Percentiles rank a stretch among this genome's conserved stretches.
These are phyloP conservation scores for Allium fistulosum DNA, from an alignment of 106 monocot species.

Conservation along the genomic window DNA sequence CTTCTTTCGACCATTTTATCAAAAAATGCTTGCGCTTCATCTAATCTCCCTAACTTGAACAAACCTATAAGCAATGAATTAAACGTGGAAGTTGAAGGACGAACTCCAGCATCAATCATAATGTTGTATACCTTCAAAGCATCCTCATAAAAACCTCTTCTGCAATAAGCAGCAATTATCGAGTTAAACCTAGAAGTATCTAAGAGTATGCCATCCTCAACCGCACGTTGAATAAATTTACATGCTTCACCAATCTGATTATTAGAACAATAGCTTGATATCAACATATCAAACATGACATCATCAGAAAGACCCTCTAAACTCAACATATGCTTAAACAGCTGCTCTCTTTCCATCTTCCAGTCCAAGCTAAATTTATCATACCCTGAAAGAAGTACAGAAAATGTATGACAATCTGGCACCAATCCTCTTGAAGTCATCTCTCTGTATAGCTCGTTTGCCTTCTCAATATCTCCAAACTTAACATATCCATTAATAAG, in stretches of 20 bases:
- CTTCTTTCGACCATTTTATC: slow-evolving; percentile 60
- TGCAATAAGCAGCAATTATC: slow-evolving; percentile 58
- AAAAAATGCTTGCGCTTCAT: slow-evolving; percentile 44
- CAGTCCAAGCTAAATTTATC: slow-evolving; percentile 37
- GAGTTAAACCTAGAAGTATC: slow-evolving; percentile 55
- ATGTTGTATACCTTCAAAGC: slow-evolving; percentile 43
- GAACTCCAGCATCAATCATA: slow-evolving; percentile 45
- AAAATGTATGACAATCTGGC: slow-evolving; percentile 78
- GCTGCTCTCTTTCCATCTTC: background rate
- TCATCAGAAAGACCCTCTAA: slow-evolving; percentile 2
- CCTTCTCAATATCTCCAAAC: slow-evolving; percentile 53
- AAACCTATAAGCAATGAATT: slow-evolving; percentile 64
- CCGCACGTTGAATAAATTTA: slow-evolving; percentile 19
- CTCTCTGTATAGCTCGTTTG: slow-evolving; percentile 27
- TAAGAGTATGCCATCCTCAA: slow-evolving; percentile 25
- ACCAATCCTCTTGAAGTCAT: slow-evolving; percentile 50
- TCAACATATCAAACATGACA: slow-evolving; percentile 31
- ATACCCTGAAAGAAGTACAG: slow-evolving; percentile 56
- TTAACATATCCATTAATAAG: slow-evolving; percentile 76
- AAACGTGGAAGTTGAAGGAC: slow-evolving; percentile 56
- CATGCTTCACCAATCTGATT: slow-evolving; percentile 47
- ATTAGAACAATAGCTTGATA: slow-evolving; percentile 67
- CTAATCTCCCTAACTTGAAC: slow-evolving; percentile 51
- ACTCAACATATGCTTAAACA: slow-evolving; percentile 5
- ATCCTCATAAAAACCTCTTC: slow-evolving; percentile 50